Percentiles rank a stretch among this genome's conserved stretches.
Evolutionary conservation across 1,139 yeast genomes (phyloP).

Genomic region (Pichia sp.): DNA sequence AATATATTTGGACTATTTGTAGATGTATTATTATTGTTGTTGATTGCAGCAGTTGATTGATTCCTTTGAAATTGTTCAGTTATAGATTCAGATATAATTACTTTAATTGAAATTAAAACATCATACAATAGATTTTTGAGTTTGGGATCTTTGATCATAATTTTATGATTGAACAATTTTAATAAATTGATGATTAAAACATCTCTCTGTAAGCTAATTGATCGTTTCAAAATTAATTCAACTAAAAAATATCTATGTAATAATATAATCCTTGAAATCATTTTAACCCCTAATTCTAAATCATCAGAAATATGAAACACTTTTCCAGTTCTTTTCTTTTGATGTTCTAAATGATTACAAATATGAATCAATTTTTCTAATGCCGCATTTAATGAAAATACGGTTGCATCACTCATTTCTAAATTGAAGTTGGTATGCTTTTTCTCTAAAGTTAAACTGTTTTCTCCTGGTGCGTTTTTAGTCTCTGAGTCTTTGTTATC

Average conservation of each 20-base stretch:
- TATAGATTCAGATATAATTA: slow-evolving; percentile 26
- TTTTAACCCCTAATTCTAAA: slow-evolving; percentile 30
- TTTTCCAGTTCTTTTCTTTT: slow-evolving; percentile 16
- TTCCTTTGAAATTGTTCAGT: slow-evolving; percentile 14
- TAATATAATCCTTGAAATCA: slow-evolving; percentile 51
- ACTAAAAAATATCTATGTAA: slow-evolving; percentile 44
- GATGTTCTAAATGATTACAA: slow-evolving; percentile 23
- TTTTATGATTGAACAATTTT: slow-evolving; percentile 38
- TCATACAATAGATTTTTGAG: slow-evolving; percentile 59
- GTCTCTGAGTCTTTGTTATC: no score
- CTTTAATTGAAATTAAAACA: slow-evolving; percentile 50
- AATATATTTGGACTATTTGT: slow-evolving; percentile 4
- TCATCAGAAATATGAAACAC: slow-evolving; percentile 16
- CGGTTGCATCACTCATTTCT: slow-evolving; percentile 28
- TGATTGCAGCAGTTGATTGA: background rate
- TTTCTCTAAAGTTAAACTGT: no score
- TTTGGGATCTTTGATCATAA: slow-evolving; percentile 41
- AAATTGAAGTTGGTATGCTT: background rate
- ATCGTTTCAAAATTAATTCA: slow-evolving; percentile 29
- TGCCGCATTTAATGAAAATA: slow-evolving; percentile 29
- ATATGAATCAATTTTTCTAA: slow-evolving; percentile 28
- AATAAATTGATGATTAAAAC: slow-evolving; percentile 41
- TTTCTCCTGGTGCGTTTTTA: no score
- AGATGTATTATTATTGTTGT: background rate
- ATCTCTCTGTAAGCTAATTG: slow-evolving; percentile 34